A percentile compares a stretch with the other conserved stretches of the same genome.
Conservation (phyloP, 306 rosid species). For the Sindora glabra region DNA sequence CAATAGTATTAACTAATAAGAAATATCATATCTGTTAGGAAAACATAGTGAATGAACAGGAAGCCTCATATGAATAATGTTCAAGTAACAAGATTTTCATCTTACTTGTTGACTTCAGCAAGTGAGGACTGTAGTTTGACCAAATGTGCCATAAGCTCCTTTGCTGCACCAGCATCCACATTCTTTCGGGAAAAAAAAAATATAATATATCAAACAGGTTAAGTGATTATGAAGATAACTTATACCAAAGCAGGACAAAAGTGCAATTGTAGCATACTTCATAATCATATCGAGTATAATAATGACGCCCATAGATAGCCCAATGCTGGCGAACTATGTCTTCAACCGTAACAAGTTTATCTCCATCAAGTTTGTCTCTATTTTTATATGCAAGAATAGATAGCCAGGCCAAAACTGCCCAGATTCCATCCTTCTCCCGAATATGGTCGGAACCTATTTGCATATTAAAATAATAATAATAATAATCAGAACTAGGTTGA, state of each 20-base stretch:
- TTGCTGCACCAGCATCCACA: slow-evolving; percentile 93
- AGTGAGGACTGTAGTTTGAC: slow-evolving; percentile 87
- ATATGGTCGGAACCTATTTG: slow-evolving; percentile 91
- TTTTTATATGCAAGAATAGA: slow-evolving; percentile 81
- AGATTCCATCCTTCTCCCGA: slow-evolving; percentile 97
- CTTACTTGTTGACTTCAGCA: slow-evolving; percentile 78
- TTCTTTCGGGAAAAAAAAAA: slow-evolving; percentile 56
- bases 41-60: neutral
- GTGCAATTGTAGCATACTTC: slow-evolving; percentile 44
- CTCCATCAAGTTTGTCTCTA: slow-evolving; percentile 62
- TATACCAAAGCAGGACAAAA: neutral
- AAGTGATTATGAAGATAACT: slow-evolving; percentile 7
- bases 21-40: neutral
- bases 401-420: slow-evolving; percentile 99
- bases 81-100: slow-evolving; percentile 1
- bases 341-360: slow-evolving; percentile 86
- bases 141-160: slow-evolving; percentile 82
- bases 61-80: neutral
- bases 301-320: slow-evolving; percentile 92
- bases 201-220: slow-evolving; percentile 4
- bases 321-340: slow-evolving; percentile 95
- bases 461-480: slow-evolving; percentile 13
- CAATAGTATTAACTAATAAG: too few relatives aligned
- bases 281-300: slow-evolving; percentile 90
- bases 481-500: slow-evolving; percentile 9